phyloP scores from a whole-genome alignment of 2,329 filamentous ascomycete species.

The Alternaria ethzedia region DNA sequence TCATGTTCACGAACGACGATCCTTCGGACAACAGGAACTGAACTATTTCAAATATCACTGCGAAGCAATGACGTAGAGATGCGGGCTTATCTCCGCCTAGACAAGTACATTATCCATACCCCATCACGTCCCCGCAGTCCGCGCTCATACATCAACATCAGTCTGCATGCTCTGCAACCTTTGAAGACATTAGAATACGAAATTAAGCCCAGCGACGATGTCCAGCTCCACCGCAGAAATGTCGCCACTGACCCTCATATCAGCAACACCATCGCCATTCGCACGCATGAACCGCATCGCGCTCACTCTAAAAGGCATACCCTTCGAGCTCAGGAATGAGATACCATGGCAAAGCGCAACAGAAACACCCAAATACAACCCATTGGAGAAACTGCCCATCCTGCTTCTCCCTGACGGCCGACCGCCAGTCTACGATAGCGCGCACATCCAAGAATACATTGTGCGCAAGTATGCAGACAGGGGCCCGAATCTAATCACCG shows the following conservation, averaged over 20 bases:
- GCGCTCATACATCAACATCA: not conserved
- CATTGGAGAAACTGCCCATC: slow-evolving; percentile 50
- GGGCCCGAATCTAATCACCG: slow-evolving; percentile 13
- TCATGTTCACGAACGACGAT: not conserved
- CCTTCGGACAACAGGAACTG: not conserved
- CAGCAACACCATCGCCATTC: slow-evolving; percentile 49
- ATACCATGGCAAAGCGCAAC: slow-evolving; percentile 53
- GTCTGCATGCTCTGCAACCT: not conserved
- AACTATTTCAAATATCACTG: not conserved
- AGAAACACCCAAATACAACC: slow-evolving; percentile 49
- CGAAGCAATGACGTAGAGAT: not conserved
- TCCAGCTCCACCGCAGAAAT: not conserved
- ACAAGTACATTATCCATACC: not conserved
- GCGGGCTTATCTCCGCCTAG: slow-evolving; percentile 2
- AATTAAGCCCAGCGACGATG: not conserved
- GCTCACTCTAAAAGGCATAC: slow-evolving; percentile 48
- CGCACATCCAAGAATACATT: slow-evolving; percentile 25
- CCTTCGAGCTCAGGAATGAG: slow-evolving; percentile 51
- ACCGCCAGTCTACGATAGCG: slow-evolving; percentile 21
- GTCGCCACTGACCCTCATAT: slow-evolving; percentile 23
- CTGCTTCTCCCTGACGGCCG: slow-evolving; percentile 35
- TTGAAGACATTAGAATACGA: not conserved
- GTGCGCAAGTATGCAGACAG: slow-evolving; percentile 20
- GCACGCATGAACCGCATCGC: slow-evolving; percentile 52
- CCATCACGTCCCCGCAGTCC: not conserved